phyloP scores from a whole-genome alignment of 108 stramenopile species.

The Epipyxis sp. region DNA sequence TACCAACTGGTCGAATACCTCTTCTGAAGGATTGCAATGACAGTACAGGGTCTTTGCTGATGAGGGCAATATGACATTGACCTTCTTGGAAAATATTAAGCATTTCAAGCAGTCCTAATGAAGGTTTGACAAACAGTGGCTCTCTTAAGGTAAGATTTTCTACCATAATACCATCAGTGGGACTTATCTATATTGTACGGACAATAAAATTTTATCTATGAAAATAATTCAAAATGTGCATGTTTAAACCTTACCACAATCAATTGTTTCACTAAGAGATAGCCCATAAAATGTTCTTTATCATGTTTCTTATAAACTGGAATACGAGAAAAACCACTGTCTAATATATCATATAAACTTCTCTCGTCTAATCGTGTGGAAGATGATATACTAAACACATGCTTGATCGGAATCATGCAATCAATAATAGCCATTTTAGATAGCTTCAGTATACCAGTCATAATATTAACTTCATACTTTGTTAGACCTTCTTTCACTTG shows the following conservation, averaged over 20 bases:
- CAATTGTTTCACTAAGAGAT: conserved; percentile 14
- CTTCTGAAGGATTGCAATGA: not conserved
- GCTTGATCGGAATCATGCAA: not conserved
- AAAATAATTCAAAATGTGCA: too few species aligned
- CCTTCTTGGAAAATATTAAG: conserved; percentile 14
- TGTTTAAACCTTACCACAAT: conserved; percentile 27
- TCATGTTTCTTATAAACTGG: not conserved
- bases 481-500: not conserved
- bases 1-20: not conserved
- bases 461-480: not conserved
- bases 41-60: not conserved
- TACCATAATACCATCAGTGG: not conserved
- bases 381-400: conserved; percentile 20
- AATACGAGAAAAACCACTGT: conserved; percentile 31
- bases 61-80: conserved; percentile 19
- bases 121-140: conserved; percentile 18
- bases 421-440: not conserved
- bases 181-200: not conserved
- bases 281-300: conserved; percentile 1
- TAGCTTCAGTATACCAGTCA: conserved; percentile 14
- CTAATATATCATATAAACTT: conserved; percentile 19
- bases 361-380: conserved; percentile 10
- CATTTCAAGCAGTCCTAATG: not conserved
- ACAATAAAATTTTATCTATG: too few species aligned
- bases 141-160: not conserved